Base-by-base conservation (phyloP, 1,139 yeast genomes). In the Sugiyamaella novakii region DNA sequence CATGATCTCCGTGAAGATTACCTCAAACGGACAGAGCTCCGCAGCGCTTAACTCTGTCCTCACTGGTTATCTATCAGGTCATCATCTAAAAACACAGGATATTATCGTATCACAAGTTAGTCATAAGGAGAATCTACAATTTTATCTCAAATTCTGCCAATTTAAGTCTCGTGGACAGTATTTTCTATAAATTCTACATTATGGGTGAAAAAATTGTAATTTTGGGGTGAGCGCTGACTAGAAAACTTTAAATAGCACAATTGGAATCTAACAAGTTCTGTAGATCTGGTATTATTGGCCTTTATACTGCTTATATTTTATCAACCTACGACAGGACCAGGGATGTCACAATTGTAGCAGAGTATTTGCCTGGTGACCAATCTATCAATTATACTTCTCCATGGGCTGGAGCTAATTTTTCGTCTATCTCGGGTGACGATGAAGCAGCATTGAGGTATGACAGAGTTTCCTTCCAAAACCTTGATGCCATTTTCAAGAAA, bases 341-440 rank as follows among this genome's bases (percentile, higher is more conserved):
- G 3, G 70, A 78, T n/a, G 75, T 84, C 54, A 73, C 80, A 2
- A 75, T 84, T 5, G 59, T 82, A 17, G 91, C 86, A 2, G 78
- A 82, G 59, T 76, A 73, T 56, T 64, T 83, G 43, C 92, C 94
- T 1, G 94, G 92, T 3, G 94, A 86, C 60, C 82, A 78, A 57
- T 79, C 87, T 3, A 76, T 78, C 53, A 72, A 77, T 46, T 86
- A 81, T 63, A 82, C 94, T 1, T 83, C 89, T 0, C 94, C 94
- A 1, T 83, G 84, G 76, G 91, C 91, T 0, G 72, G 72, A 1
- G 72, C 66, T 10, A 79, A 80, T 64, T 81, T 83, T 60, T 80
- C 86, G 2, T 78, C 84, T 60, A 81, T 83, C 49, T 76, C 86
- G 0, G 84, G 81, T 1, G 74, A 75, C 54, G 84, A 79, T 56